Conservation (phyloP, 805 yeast genomes). For the Dipodascus albidus region DNA sequence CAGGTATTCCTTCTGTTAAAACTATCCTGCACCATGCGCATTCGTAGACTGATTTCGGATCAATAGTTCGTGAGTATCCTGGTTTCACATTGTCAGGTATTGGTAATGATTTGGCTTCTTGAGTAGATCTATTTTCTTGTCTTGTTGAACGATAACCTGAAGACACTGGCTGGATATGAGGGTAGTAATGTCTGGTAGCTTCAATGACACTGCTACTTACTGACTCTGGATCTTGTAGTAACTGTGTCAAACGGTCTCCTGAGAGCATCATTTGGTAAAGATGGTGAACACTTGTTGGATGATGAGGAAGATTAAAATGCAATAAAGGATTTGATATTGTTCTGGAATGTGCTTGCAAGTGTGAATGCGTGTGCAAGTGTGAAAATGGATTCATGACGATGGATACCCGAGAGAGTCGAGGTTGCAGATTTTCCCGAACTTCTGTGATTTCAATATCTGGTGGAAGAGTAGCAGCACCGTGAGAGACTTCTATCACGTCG, state of each 20-base stretch:
- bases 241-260: background rate
- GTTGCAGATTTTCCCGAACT: background rate
- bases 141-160: background rate
- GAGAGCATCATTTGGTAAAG: background rate
- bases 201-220: background rate
- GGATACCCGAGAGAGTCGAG: background rate
- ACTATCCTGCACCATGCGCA: background rate
- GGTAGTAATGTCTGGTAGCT: background rate
- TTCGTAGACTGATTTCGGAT: background rate
- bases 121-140: background rate
- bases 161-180: background rate
- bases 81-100: background rate
- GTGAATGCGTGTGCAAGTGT: background rate
- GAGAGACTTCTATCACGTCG: background rate
- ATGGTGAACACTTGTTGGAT: background rate
- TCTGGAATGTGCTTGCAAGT: background rate
- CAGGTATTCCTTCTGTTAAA: background rate
- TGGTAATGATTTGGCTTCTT: background rate
- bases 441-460: background rate
- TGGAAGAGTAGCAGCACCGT: background rate
- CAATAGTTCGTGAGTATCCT: background rate
- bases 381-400: background rate
- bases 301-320: background rate
- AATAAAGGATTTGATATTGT: background rate
- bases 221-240: background rate